A percentile compares a stretch with the other conserved stretches of the same genome.
Evolutionary conservation across 352 stramenopile species (phyloP).

Genomic region (Phytophthora sp.): DNA sequence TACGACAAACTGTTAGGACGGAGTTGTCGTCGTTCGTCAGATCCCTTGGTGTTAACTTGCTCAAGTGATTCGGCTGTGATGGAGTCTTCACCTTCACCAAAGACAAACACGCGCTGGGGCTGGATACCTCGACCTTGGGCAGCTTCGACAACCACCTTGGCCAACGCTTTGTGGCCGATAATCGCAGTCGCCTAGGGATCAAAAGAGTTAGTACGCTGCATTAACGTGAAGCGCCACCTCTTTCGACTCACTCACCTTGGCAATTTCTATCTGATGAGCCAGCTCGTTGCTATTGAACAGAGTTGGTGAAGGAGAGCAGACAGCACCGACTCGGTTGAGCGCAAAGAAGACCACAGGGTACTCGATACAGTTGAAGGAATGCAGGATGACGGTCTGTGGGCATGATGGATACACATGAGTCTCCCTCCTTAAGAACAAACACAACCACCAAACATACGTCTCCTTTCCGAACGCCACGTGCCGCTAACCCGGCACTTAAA

Average conservation of each 20-base stretch:
- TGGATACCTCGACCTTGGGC: conserved; percentile 8
- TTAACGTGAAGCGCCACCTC: too few species aligned
- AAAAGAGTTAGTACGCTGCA: too few species aligned
- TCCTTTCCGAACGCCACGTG: conserved; percentile 44
- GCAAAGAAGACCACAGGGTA: conserved; percentile 54
- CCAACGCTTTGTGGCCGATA: conserved; percentile 20
- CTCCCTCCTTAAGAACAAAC: too few species aligned
- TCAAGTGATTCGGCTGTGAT: neutral
- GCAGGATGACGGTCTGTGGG: conserved; percentile 50
- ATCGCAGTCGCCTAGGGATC: conserved; percentile 27
- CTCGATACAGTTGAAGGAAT: conserved; percentile 64
- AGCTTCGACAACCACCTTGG: conserved; percentile 17
- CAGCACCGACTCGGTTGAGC: conserved; percentile 44
- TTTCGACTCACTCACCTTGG: conserved; percentile 13
- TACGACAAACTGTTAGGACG: conserved; percentile 88
- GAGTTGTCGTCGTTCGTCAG: too few species aligned
- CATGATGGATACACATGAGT: too few species aligned
- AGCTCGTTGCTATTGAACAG: conserved; percentile 46
- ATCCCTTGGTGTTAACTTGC: neutral
- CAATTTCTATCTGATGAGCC: conserved; percentile 33
- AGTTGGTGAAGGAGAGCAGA: conserved; percentile 48
- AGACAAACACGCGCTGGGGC: conserved; percentile 22
- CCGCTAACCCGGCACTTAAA: conserved; percentile 40
- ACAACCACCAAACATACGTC: conserved; percentile 62
- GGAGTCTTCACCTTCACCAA: conserved; percentile 17